Base-by-base conservation (phyloP, 805 yeast genomes). In the Komagataella phaffii region DNA sequence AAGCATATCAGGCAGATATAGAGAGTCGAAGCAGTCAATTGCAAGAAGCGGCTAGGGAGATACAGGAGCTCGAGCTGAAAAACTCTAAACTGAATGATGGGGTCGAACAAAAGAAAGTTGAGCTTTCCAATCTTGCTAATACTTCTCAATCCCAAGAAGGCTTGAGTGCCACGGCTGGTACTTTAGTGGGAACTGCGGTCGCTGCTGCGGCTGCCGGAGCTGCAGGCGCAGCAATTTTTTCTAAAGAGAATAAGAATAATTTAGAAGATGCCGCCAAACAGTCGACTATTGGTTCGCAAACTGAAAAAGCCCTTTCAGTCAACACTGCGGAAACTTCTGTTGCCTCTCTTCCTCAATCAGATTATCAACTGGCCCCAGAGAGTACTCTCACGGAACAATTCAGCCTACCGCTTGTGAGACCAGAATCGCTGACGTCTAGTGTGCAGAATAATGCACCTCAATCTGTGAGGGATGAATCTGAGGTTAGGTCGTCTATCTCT, bases 371-470 rank as follows among this genome's bases (percentile, higher is more conserved):
- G 56, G 64, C 69, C 14, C 73, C 69, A 55, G 56, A 43, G 18
- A 49, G 49, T 47, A 52, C 55, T 18, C 51, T 48, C 44, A 51
- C 56, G 12, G 61, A 55, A n/a, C 55, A 60, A 3, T 58, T 61
- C 53, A 79, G 74, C 53, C 67, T 72, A 46, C 74, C 74, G 4
- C 57, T 77, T 61, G 68, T 66, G 44, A 72, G 93, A 59, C 86
- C 95, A 2, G 85, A 83, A 53, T 86, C 96, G 0, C 78, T 85
- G 45, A 86, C 96, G 0, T 88, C 96, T 0, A 86, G 96, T 47
- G 95, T 89, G 40, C 91, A 85, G 59, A 90, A 90, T 67, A 89
- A 91, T 64, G 88, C 97, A 2, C 90, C 97, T 0, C 79, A 81
- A 66, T 86, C 96, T 19, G 95, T 88, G 6, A 80, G 96, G 54